Base-by-base conservation (phyloP, 1,284 basidiomycete genomes). In the Meira nashicola region DNA sequence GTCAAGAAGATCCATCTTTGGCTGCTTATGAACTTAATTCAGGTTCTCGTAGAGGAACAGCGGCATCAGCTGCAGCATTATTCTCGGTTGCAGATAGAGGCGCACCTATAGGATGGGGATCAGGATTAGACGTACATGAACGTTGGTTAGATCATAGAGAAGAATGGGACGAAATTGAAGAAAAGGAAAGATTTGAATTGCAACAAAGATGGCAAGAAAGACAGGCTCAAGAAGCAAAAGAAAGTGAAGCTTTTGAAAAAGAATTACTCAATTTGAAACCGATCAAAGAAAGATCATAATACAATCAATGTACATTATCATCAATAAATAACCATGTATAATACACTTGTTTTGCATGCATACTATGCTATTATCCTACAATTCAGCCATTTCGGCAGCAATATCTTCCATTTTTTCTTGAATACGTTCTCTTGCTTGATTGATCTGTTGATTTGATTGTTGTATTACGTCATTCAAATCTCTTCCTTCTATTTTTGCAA, bases 121-220 rank as follows among this genome's bases (percentile, higher is more conserved):
- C 64, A 39, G 65, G 67, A 21, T 50, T 60, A 17, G 73, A 75
- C 37, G 70, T 75, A 44, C 71, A 75, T 39, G 73, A 75, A 47
- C 52, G 73, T 25, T 75, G 66, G 48, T 54, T 75, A 28, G 71
- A 73, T 51, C n/a, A 56, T 17, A 40, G 41, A 37, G 55, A 44
- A 21, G 40, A 25, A 9, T 56, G 55, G 55, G 39, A 56, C 1
- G 55, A 33, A 12, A 33, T 33, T 2, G 55, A 56, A 40, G 41
- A 37, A 8, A 56, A 46, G 17, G 54, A 50, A 25, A 37, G 54
- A 19, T 8, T 17, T 11, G 54, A 43, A 17, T 21, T 46, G 14
- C 41, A 43, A 25, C 17, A 37, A 11, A 12, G 25, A 5, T 43
- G 40, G 54, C 47, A 37, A 43, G 39, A 52, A 2, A 19, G 17